These are phyloP conservation scores for Amoeboradix gromovi DNA, from an alignment of 371 early-diverging fungal genomes.

Conservation along the genomic window DNA sequence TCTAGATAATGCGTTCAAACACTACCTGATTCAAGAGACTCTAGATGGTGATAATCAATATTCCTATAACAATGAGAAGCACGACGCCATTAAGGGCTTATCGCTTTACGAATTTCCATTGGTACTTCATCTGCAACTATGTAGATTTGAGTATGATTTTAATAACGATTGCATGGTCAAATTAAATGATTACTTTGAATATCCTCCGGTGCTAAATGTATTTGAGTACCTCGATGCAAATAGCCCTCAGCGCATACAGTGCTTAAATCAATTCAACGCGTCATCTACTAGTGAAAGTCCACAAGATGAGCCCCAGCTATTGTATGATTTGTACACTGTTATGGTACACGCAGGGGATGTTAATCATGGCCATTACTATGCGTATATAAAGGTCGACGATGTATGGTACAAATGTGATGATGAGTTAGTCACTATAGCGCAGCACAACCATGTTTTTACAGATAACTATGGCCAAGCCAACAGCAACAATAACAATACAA, in stretches of 20 bases:
- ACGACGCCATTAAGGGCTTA: slow-evolving; percentile 80
- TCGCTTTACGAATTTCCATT: slow-evolving; percentile 80
- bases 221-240: slow-evolving; percentile 43
- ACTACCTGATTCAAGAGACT: slow-evolving; percentile 60
- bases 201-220: slow-evolving; percentile 62
- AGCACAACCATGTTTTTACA: slow-evolving; percentile 61
- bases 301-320: neutral
- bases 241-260: slow-evolving; percentile 21
- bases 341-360: slow-evolving; percentile 89
- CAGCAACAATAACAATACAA: neutral
- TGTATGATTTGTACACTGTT: slow-evolving; percentile 26
- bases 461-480: slow-evolving; percentile 71
- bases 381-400: slow-evolving; percentile 39
- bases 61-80: slow-evolving; percentile 11
- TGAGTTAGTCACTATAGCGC: slow-evolving; percentile 63
- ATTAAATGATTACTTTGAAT: slow-evolving; percentile 91
- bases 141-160: slow-evolving; percentile 90
- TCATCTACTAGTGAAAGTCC: neutral
- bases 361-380: slow-evolving; percentile 91
- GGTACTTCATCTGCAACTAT: slow-evolving; percentile 85
- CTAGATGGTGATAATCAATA: slow-evolving; percentile 95
- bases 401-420: slow-evolving; percentile 91
- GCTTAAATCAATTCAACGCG: slow-evolving; percentile 3
- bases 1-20: slow-evolving; percentile 62
- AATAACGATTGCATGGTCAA: slow-evolving; percentile 70